Conservation (phyloP, 345 rosid species). For the Populus pruinosa region DNA sequence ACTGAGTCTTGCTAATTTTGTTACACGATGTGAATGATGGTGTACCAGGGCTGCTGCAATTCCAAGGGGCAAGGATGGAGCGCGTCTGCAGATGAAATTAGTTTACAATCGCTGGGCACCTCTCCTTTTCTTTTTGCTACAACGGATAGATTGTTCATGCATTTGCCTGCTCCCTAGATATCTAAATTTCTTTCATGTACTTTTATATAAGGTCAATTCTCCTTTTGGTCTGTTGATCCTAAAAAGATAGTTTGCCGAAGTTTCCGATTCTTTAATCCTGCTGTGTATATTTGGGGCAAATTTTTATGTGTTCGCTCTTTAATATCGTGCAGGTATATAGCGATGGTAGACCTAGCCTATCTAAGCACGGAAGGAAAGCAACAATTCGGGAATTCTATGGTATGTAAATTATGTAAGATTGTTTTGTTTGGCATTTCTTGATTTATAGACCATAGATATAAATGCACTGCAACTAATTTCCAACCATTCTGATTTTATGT, state of each 20-base stretch:
- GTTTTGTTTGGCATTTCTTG: background rate
- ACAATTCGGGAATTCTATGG: constrained; percentile 85
- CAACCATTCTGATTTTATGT: background rate
- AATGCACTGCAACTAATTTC: background rate
- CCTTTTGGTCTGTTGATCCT: constrained; percentile 12
- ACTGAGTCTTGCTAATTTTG: constrained; percentile 2
- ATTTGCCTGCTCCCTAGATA: constrained; percentile 75
- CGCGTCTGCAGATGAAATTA: constrained; percentile 78
- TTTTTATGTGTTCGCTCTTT: constrained; percentile 6
- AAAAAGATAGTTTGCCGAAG: background rate
- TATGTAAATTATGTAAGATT: constrained; percentile 19
- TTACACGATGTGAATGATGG: background rate
- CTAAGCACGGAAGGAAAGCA: constrained; percentile 81
- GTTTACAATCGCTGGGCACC: constrained; percentile 85
- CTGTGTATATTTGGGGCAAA: background rate
- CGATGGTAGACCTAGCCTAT: constrained; percentile 49
- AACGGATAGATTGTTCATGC: constrained; percentile 84
- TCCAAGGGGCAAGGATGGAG: constrained; percentile 76
- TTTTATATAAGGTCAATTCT: constrained; percentile 66
- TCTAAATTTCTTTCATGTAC: constrained; percentile 74
- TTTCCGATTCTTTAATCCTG: background rate
- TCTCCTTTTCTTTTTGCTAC: constrained; percentile 65
- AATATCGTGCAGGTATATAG: constrained; percentile 48
- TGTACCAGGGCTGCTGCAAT: constrained; percentile 71
- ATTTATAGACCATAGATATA: background rate